These are phyloP conservation scores for Lactarius vividus DNA, from an alignment of 768 basidiomycete species.

Conservation along the genomic window DNA sequence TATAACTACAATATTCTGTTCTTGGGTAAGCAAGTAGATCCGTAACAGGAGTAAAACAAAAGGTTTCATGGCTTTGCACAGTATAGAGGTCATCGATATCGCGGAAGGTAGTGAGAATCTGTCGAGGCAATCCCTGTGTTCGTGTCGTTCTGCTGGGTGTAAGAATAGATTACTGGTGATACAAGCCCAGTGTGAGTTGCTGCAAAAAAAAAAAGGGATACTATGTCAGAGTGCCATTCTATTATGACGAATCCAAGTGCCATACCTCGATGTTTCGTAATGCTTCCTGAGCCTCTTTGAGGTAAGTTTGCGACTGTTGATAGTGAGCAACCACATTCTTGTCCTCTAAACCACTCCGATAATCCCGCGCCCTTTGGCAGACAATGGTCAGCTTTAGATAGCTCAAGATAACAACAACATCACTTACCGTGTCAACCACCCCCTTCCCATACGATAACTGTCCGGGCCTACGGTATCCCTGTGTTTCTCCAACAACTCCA, in stretches of 20 bases:
- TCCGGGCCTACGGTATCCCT: background rate
- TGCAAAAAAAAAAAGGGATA: background rate
- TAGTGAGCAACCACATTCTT: background rate
- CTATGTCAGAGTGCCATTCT: background rate
- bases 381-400: background rate
- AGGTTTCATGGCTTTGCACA: background rate
- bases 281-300: conserved; percentile 13
- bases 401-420: too few relatives aligned
- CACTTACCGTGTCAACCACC: conserved; percentile 6
- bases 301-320: conserved; percentile 1
- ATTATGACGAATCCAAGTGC: background rate
- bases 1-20: background rate
- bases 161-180: background rate
- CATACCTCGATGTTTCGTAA: conserved; percentile 5
- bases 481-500: background rate
- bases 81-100: background rate
- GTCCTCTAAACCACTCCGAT: conserved; percentile 6
- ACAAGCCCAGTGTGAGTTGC: conserved; percentile 5
- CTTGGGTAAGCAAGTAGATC: too few relatives aligned
- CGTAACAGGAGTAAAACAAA: too few relatives aligned
- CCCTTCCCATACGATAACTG: conserved; percentile 5
- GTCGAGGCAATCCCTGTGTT: too few relatives aligned
- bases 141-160: too few relatives aligned
- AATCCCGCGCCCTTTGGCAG: background rate
- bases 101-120: too few relatives aligned